Percentiles rank a stretch among this genome's conserved stretches.
phyloP scores from a whole-genome alignment of 2,329 filamentous ascomycete genomes.

The Cryoendolithus antarcticus region DNA sequence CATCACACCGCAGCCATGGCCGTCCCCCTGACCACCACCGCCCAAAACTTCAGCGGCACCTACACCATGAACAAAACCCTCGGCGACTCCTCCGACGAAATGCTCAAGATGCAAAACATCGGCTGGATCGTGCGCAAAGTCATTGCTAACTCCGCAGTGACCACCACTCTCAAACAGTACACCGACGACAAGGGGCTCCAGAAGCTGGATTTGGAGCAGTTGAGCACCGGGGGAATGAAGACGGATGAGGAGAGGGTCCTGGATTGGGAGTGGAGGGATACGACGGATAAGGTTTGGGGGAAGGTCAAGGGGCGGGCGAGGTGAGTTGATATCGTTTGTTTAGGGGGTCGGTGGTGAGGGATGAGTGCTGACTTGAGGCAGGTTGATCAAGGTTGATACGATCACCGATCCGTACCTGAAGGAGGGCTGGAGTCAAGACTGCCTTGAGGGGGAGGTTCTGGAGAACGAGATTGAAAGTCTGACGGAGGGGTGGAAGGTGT shows the following conservation, averaged over 20 bases:
- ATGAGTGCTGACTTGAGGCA: conserved; percentile 3
- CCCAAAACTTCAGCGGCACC: conserved; percentile 55
- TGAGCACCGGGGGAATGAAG: conserved; percentile 57
- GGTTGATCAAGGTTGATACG: conserved; percentile 28
- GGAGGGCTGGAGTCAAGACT: conserved; percentile 47
- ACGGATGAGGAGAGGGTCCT: conserved; percentile 47
- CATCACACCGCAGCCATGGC: conserved; percentile 51
- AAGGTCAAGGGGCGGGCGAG: conserved; percentile 49
- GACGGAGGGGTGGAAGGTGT: conserved; percentile 40
- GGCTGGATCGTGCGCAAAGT: conserved; percentile 32
- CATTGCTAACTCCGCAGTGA: conserved; percentile 56
- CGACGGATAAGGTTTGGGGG: conserved; percentile 73
- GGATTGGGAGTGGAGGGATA: conserved; percentile 49
- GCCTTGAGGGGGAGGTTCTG: conserved; percentile 30
- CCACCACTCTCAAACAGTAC: conserved; percentile 46
- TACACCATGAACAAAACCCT: conserved; percentile 67
- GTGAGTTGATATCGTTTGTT: conserved; percentile 11
- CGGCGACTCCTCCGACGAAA: conserved; percentile 55
- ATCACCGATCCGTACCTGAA: conserved; percentile 39
- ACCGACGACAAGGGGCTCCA: conserved; percentile 29
- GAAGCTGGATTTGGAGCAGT: conserved; percentile 45
- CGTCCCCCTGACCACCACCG: conserved; percentile 53
- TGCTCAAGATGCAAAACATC: conserved; percentile 49
- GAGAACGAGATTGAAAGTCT: conserved; percentile 39
- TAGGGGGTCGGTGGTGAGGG: no score